Conservation (phyloP, 805 yeast genomes). For the Saturnispora zaruensis region DNA sequence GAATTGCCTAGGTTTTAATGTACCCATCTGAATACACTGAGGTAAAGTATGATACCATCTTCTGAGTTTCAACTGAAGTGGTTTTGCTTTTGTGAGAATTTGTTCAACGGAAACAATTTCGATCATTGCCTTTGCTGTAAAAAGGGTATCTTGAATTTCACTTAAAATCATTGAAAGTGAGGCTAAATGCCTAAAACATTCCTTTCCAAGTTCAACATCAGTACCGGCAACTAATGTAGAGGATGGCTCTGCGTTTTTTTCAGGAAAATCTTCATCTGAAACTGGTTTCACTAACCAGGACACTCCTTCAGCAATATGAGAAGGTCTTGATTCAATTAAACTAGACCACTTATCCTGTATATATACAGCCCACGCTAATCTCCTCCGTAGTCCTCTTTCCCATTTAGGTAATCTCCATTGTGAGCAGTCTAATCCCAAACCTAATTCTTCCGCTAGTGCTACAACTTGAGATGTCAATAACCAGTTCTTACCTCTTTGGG, state of each 20-base stretch:
- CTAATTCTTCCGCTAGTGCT: conserved; percentile 81
- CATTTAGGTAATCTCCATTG: conserved; percentile 90
- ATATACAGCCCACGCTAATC: conserved; percentile 95
- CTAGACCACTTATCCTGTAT: conserved; percentile 89
- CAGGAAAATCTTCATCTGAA: conserved; percentile 72
- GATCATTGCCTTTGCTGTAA: conserved; percentile 57
- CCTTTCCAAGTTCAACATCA: conserved; percentile 63
- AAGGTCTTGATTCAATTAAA: conserved; percentile 72
- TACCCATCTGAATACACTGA: conserved; percentile 50
- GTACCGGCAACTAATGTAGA: conserved; percentile 34
- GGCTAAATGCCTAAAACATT: conserved; percentile 59
- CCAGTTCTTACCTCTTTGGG: conserved; percentile 51
- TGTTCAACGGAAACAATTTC: conserved; percentile 52
- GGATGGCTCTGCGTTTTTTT: conserved; percentile 33
- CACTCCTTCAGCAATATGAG: conserved; percentile 60
- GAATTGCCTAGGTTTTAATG: conserved; percentile 50
- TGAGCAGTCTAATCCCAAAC: conserved; percentile 83
- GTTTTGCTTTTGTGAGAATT: conserved; percentile 71
- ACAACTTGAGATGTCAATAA: conserved; percentile 79
- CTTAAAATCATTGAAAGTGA: conserved; percentile 59
- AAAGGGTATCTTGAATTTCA: conserved; percentile 64
- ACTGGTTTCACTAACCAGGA: conserved; percentile 77
- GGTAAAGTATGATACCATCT: conserved; percentile 75
- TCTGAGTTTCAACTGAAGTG: conserved; percentile 60
- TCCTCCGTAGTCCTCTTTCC: conserved; percentile 83